Evolutionary conservation across 2,329 filamentous ascomycete genomes (phyloP), one percentile per base, ranked within the genome.

Genomic region (Apiospora pterosperma): DNA sequence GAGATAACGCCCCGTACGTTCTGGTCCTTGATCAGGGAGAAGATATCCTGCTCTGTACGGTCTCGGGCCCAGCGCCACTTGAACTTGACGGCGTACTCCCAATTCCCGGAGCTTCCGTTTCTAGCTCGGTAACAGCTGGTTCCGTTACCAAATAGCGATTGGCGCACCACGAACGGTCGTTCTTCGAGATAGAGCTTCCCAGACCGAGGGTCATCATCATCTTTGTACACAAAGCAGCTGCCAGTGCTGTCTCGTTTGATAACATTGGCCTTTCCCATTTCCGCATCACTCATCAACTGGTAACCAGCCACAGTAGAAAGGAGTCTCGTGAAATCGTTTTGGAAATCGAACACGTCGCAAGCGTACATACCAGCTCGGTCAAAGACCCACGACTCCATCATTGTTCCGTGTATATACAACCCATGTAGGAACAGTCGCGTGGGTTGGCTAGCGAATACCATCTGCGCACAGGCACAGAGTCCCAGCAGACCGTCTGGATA

Each of bases 351-450:
- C 58, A 68, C 8, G 7, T 75, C 68, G 65, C 72, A 73, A 39
- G 70, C 73, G 64, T 77, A 78, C 59, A 74, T 60, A 36, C 77
- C 76, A 62, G 75, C 76, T 65, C 77, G 70, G 69, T 78, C 76
- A 69, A 79, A 78, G 44, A 76, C 69, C 75, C 74, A 78, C 44
- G 76, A 64, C 64, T 78, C 75, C 3, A 77, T 66, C 16, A 71
- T 52, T 31, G 72, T 71, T 23, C 71, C 73, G 48, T 72, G 71
- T 59, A 78, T 71, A 64, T 74, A 74, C 62, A 79, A 77, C 63
- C 74, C 76, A 66, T 77, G 75, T 44, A 79, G 65, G 66, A 78
- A 79, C 59, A 73, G 69, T n/a, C 74, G 74, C 12, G 71, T 73
- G 21, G 74, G 72, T 65, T 78, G 74, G 63, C 63, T 70, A 28